Conservation (phyloP, 2,329 filamentous ascomycete genomes). For the Stemphylium beticola region DNA sequence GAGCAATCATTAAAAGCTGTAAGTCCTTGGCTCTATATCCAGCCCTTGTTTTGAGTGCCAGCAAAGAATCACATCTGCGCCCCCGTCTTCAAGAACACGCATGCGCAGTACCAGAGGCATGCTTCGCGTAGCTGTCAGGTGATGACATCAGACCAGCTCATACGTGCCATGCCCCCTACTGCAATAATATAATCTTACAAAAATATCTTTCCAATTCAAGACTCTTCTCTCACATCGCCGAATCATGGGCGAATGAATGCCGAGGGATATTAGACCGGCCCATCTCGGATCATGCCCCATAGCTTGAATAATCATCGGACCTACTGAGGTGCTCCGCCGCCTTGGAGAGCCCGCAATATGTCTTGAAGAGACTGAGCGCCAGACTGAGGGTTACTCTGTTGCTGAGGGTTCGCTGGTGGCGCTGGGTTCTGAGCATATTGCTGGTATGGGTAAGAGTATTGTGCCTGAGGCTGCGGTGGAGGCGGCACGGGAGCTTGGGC, state of each 20-base stretch:
- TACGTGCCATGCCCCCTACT: conserved; percentile 4
- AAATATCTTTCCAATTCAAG: conserved; percentile 3
- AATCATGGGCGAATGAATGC: not conserved
- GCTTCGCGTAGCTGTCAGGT: not conserved
- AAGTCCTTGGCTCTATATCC: conserved; percentile 1
- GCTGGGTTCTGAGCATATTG: conserved; percentile 30
- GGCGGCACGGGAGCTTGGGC: conserved; percentile 28
- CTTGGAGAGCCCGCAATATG: conserved; percentile 39
- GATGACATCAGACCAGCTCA: not conserved
- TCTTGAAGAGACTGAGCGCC: conserved; percentile 37
- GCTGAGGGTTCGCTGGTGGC: conserved; percentile 24
- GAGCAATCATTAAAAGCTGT: conserved; percentile 7
- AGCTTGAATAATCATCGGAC: not conserved
- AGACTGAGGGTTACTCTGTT: conserved; percentile 30
- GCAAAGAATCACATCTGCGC: no score
- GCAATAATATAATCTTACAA: conserved; percentile 9
- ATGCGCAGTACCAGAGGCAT: no score
- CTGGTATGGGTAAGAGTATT: conserved; percentile 35
- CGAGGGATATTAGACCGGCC: not conserved
- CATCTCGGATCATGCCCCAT: not conserved
- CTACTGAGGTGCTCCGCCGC: conserved; percentile 22
- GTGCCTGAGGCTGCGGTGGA: conserved; percentile 29
- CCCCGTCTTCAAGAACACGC: no score
- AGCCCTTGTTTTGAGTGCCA: no score
- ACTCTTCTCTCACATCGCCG: not conserved